Conservation (phyloP, 1,284 basidiomycete genomes). For the Cryptococcus sp. region DNA sequence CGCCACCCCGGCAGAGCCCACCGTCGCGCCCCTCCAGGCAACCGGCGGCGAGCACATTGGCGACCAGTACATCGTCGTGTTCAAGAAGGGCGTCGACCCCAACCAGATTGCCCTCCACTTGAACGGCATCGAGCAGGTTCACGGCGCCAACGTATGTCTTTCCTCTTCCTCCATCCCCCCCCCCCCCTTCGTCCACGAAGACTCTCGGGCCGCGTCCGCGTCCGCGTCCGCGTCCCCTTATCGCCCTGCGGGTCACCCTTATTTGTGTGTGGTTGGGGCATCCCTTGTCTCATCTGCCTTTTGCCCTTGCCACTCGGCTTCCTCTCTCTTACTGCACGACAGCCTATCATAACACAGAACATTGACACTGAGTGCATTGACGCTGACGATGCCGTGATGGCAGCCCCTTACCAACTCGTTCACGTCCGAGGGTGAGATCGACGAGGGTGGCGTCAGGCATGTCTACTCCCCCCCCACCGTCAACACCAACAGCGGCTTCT, state of each 20-base stretch:
- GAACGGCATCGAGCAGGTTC: slow-evolving; percentile 32
- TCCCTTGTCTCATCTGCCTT: background rate
- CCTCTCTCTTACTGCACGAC: background rate
- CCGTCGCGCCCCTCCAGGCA: slow-evolving; percentile 48
- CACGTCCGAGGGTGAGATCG: slow-evolving; percentile 30
- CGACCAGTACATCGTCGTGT: slow-evolving; percentile 85
- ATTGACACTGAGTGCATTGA: background rate
- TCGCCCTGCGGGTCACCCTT: background rate
- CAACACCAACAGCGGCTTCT: slow-evolving; percentile 30
- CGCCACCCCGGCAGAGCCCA: slow-evolving; percentile 13
- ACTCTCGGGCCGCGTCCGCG: background rate
- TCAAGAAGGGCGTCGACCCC: slow-evolving; percentile 66
- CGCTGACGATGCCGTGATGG: background rate
- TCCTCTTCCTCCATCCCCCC: slow-evolving; percentile 41
- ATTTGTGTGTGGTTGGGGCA: background rate
- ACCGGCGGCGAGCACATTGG: slow-evolving; percentile 62
- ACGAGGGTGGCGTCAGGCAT: slow-evolving; percentile 43
- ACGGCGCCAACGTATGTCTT: slow-evolving; percentile 51
- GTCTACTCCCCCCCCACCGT: slow-evolving; percentile 39
- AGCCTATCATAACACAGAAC: background rate
- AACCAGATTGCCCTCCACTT: slow-evolving; percentile 67
- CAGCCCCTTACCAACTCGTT: slow-evolving; percentile 36
- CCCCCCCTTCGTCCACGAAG: slow-evolving; percentile 4
- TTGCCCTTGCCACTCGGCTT: background rate
- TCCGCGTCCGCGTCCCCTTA: background rate